These are phyloP conservation scores for Apiotrichum siamense DNA, from an alignment of 1,284 basidiomycete species.

Conservation along the genomic window DNA sequence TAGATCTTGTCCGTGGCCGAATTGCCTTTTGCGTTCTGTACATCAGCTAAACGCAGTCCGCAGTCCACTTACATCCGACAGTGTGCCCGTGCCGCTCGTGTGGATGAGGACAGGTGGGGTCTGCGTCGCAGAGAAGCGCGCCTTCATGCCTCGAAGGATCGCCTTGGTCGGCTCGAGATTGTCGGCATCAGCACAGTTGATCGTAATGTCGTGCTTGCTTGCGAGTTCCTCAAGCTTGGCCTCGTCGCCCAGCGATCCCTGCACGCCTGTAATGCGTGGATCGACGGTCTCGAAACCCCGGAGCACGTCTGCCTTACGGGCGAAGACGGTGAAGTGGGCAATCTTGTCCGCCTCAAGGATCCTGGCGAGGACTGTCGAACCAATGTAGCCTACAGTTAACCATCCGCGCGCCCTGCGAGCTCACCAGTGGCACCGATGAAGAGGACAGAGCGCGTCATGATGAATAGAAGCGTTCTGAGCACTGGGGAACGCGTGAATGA, in stretches of 20 bases:
- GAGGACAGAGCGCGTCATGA: conserved; percentile 8
- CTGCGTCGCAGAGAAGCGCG: conserved; percentile 35
- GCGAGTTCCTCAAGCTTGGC: conserved; percentile 32
- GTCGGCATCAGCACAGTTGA: conserved; percentile 45
- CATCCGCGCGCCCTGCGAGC: background rate
- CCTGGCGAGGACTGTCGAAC: conserved; percentile 1
- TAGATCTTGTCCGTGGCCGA: conserved; percentile 28
- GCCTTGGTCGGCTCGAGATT: conserved; percentile 33
- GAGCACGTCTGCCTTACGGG: background rate
- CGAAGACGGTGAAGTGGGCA: conserved; percentile 5
- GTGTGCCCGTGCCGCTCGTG: conserved; percentile 45
- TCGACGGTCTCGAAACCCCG: conserved; percentile 5
- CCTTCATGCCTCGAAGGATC: conserved; percentile 40
- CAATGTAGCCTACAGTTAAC: conserved; percentile 12
- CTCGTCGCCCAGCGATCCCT: conserved; percentile 30
- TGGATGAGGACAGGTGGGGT: conserved; percentile 42
- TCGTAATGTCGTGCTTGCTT: conserved; percentile 36
- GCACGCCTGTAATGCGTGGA: background rate
- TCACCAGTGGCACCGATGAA: conserved; percentile 13
- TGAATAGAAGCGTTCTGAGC: background rate
- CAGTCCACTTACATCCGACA: conserved; percentile 26
- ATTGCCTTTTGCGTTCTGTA: background rate
- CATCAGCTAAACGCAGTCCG: background rate
- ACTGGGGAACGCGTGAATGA: no score
- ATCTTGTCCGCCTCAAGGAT: background rate